Evolutionary conservation across 1,284 basidiomycete species (phyloP), one percentile per base, ranked within the genome.

Genomic region (Phylloboletellus chloephorus): DNA sequence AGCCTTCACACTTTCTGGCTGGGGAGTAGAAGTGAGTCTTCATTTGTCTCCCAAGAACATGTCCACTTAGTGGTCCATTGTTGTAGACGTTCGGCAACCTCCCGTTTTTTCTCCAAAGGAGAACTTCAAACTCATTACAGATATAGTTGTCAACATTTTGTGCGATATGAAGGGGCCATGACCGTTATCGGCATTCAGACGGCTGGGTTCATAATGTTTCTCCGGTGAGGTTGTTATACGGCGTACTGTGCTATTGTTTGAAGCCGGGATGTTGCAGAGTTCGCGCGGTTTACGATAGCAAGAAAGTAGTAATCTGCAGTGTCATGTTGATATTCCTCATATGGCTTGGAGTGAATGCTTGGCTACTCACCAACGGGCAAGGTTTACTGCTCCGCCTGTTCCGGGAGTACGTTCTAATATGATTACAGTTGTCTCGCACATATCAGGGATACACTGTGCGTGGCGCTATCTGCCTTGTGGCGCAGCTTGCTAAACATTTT

Each of bases 151-250:
- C 15, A 19, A 16, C 49, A 50, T 37, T 55, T 55, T 13, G 54
- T 59, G 13, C 42, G 43, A 30, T 74, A 67, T 39, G 72, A 73
- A 44, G 72, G 73, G 2, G 52, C 61, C 6, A 69, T 69, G 67
- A 70, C 67, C 4, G 53, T 68, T 21, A 61, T 67, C 3, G 72
- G 71, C 2, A 64, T 70, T 22, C 61, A 67, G 28, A 48, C 64
- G 17, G 61, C 65, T 0, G 69, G 60, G 1, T 37, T 71, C 15
- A 72, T 74, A 61, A 73, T 74, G 72, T 54, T 73, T 13, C 43
- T 73, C 10, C 65, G 73, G 72, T 72, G 41, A 49, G 47, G 5
- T 34, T 9, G 13, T 26, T 24, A 19, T 25, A 16, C 17, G 4
- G 7, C 17, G 12, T 32, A n/a, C 7, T 16, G 11, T 20, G 4